Percentiles rank a stretch among this genome's conserved stretches.
phyloP scores from a whole-genome alignment of 768 basidiomycete species.

The Leucosporidium creatinivorum region DNA sequence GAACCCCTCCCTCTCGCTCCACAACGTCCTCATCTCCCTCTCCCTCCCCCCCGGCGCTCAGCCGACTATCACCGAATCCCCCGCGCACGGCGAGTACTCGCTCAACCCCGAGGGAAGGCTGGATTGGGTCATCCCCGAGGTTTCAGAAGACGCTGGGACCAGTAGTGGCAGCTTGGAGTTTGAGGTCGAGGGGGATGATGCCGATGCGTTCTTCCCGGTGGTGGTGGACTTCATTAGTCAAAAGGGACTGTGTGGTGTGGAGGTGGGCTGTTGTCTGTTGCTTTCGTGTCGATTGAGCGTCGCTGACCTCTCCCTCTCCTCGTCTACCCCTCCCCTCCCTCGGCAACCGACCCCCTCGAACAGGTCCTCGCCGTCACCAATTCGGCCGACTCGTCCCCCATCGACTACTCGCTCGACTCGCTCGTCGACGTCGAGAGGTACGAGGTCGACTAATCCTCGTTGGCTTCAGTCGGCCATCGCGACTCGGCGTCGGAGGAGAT shows the following conservation, averaged over 20 bases:
- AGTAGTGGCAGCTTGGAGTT: constrained; percentile 85
- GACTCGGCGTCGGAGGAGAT: too few relatives aligned
- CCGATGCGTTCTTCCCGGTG: constrained; percentile 85
- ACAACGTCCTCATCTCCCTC: constrained; percentile 81
- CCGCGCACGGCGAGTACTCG: constrained; percentile 55
- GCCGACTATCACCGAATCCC: constrained; percentile 60
- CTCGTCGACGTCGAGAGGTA: constrained; percentile 51
- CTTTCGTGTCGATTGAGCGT: background rate
- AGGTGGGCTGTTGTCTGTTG: constrained; percentile 45
- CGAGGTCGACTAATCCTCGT: constrained; percentile 40
- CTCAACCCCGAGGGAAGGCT: constrained; percentile 74
- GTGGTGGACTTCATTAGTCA: constrained; percentile 69
- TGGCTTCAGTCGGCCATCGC: too few relatives aligned
- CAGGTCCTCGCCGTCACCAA: constrained; percentile 47
- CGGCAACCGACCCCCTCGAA: constrained; percentile 3
- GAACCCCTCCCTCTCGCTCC: constrained; percentile 66
- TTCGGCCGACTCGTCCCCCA: constrained; percentile 50
- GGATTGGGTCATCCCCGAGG: constrained; percentile 70
- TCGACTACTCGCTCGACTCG: constrained; percentile 53
- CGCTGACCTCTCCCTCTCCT: background rate
- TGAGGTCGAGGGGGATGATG: constrained; percentile 73
- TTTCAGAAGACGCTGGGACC: constrained; percentile 54
- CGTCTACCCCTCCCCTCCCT: constrained; percentile 33
- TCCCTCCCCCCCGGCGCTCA: constrained; percentile 83
- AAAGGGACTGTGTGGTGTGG: constrained; percentile 72